Percentiles rank a stretch among this genome's conserved stretches.
Evolutionary conservation across 192 early-diverging fungal genomes (phyloP).

Genomic region (Coemansia aciculifera): DNA sequence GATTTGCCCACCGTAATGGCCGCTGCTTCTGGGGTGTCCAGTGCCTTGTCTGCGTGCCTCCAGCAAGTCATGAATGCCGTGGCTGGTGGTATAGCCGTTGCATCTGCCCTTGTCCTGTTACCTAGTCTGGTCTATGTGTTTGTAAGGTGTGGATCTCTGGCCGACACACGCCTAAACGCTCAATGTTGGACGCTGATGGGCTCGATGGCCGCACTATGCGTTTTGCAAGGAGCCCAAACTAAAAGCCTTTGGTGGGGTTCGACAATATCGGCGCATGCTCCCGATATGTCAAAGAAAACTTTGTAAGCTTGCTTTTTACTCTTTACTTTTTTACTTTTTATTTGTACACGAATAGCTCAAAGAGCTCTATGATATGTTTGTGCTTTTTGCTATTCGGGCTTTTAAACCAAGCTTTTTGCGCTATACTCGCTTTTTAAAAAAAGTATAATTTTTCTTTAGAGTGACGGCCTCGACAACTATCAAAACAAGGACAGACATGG

Average conservation of each 20-base stretch:
- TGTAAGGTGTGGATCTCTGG: not conserved
- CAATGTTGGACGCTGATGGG: not conserved
- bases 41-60: not conserved
- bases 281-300: conserved; percentile 3
- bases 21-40: not conserved
- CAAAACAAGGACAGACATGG: not conserved
- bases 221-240: not conserved
- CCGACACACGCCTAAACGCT: not conserved
- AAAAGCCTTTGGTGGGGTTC: not conserved
- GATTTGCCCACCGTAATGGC: conserved; percentile 12
- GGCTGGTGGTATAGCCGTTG: not conserved
- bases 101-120: not conserved
- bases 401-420: not conserved
- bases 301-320: not conserved
- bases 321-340: not conserved
- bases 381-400: not conserved
- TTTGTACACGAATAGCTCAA: not conserved
- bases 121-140: not conserved
- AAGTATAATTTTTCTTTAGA: not conserved
- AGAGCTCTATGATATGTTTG: not conserved
- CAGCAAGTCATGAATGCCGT: not conserved
- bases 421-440: not conserved
- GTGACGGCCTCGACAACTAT: not conserved
- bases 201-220: not conserved
- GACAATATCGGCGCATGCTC: not conserved